phyloP scores from a whole-genome alignment of 495 filamentous ascomycete species.

The Hypoxylon fragiforme region DNA sequence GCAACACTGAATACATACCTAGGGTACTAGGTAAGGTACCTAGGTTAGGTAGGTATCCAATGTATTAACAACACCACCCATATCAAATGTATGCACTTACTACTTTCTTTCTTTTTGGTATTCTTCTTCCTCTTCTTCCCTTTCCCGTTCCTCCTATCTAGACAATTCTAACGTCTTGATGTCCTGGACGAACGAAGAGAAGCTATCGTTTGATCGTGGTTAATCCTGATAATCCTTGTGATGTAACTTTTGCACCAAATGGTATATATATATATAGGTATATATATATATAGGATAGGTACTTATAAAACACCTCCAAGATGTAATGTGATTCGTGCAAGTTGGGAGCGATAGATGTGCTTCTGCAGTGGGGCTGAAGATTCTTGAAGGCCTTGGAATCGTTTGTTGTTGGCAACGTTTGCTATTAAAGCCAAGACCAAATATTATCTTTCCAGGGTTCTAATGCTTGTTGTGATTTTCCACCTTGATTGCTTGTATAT shows the following conservation, averaged over 20 bases:
- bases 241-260: constrained; percentile 1
- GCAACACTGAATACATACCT: too few species aligned
- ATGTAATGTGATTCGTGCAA: constrained; percentile 16
- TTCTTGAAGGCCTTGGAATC: neutral
- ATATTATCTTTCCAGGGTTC: constrained; percentile 4
- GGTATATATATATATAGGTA: too few species aligned
- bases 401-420: constrained; percentile 16
- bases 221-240: constrained; percentile 10
- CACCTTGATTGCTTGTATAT: constrained; percentile 1
- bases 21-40: too few species aligned
- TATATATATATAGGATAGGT: too few species aligned
- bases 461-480: constrained; percentile 5
- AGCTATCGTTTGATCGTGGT: constrained; percentile 1
- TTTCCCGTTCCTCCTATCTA: too few species aligned
- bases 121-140: too few species aligned
- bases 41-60: too few species aligned
- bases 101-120: too few species aligned
- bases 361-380: too few species aligned
- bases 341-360: too few species aligned
- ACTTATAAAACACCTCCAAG: neutral
- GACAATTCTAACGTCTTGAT: neutral
- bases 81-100: too few species aligned
- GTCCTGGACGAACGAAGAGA: neutral
- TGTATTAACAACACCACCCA: too few species aligned
- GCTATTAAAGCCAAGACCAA: constrained; percentile 22